Evolutionary conservation across 2,329 filamentous ascomycete species (phyloP), one percentile per base, ranked within the genome.

Genomic region (Chaetomiaceae sp.): DNA sequence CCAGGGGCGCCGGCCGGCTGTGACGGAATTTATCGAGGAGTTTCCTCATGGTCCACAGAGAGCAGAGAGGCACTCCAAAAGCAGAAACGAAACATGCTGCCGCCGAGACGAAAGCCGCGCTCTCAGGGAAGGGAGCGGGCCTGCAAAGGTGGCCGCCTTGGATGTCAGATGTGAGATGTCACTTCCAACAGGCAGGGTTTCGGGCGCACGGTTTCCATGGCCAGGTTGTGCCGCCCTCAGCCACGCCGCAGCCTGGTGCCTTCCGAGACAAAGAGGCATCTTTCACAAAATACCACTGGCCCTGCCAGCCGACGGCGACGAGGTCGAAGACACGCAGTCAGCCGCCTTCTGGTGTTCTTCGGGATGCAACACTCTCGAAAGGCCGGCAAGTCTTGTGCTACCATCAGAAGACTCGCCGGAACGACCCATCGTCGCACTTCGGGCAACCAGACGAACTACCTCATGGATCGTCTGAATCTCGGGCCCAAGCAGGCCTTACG

Each of bases 211-310:
- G 22, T 31, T 22, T 34, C n/a, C 19, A 37, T 14, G 33, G 6
- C 22, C 40, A 36, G 34, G 19, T 51, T 49, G 45, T 47, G 57
- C 57, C 57, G 44, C 55, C 53, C 47, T 59, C 57, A 54, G 43
- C 23, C 31, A 37, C 44, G 47, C 42, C 36, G 36, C 47, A 37
- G 29, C 2, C 20, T 8, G 36, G 29, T 19, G 19, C 19, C 3
- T 11, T 25, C 27, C 14, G 50, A 47, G 20, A 47, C 50, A 47
- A 19, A 14, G 23, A 34, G 36, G 15, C 20, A 12, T 27, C 34
- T 2, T 27, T 44, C 51, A 40, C 29, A 48, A 44, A 49, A 45
- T 25, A n/a, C 51, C 44, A 47, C 37, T 38, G 11, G 25, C 27
- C 43, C 34, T 27, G 22, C 15, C n/a, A 42, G 37, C n/a, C 39